Base-by-base conservation (phyloP, 2,329 filamentous ascomycete species). In the Botrytis pseudocinerea region DNA sequence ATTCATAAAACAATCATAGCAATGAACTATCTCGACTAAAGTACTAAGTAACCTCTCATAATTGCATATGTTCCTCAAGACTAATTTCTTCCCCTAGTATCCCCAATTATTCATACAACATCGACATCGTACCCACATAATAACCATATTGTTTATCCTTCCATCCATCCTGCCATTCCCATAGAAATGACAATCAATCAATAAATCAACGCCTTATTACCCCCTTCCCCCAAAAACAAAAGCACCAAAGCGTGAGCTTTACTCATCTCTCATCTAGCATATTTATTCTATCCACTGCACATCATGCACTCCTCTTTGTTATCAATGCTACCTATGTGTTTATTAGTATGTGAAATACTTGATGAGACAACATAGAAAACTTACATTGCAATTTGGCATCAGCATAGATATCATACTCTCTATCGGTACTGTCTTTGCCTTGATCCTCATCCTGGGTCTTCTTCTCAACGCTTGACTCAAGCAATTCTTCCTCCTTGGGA, bases 261-360 rank as follows among this genome's bases (percentile, higher is more conserved):
- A 54, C 42, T 73, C n/a, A 35, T 70, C 65, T 69, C 62, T 35
- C 62, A 54, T 54, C 38, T 8, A 28, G 40, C 35, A 22, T 75
- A 74, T 78, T 63, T 61, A 70, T 18, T 76, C 75, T 80, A 98
- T 86, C 95, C 95, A 84, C 93, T 97, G 90, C 96, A 99, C 96
- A 99, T 98, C 77, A 97, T 82, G 82, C 96, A 99, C 65, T 92
- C 88, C 82, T 99, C 96, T 78, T 92, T 94, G 86, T 98, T 98
- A 82, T 98, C 95, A 83, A 99, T 98, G 85, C 95, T 98, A 87
- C 90, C 90, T 92, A 74, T 79, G 22, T 61, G 70, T 65, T 57
- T 42, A 25, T 79, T 78, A 81, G 86, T 80, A 84, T 80, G 4
- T 75, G 42, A 8, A 18, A 9, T 71, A 22, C 22, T 63, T 42